A percentile compares a stretch with the other conserved stretches of the same genome.
These are phyloP conservation scores for Ambrosia hybrid DNA, from an alignment of 140 eudicot species.

Conservation along the genomic window DNA sequence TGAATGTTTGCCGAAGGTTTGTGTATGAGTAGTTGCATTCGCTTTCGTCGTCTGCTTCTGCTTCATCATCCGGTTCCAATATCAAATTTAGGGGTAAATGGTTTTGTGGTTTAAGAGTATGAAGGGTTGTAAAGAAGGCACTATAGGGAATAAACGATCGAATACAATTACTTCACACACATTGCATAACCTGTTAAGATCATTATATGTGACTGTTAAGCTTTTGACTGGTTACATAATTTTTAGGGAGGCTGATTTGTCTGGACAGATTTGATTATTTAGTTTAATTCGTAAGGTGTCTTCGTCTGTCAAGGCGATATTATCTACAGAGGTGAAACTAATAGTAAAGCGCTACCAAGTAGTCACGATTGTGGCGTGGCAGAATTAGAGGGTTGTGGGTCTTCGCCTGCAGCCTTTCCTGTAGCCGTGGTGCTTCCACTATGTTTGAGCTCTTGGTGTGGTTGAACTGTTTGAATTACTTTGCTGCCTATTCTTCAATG, in stretches of 20 bases:
- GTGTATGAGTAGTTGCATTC: constrained; percentile 49
- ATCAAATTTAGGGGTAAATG: constrained; percentile 76
- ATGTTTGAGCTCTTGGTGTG: no score
- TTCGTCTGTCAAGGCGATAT: constrained; percentile 60
- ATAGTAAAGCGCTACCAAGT: no score
- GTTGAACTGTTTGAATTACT: no score
- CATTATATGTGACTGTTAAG: constrained; percentile 74
- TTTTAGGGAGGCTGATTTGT: constrained; percentile 66
- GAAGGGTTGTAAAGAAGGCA: constrained; percentile 44
- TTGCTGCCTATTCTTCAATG: no score
- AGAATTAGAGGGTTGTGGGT: no score
- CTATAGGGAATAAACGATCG: constrained; percentile 48
- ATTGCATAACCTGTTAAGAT: constrained; percentile 70
- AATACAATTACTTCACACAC: constrained; percentile 52
- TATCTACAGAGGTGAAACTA: no score
- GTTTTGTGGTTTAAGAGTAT: constrained; percentile 78
- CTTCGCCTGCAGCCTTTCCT: no score
- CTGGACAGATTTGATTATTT: constrained; percentile 57
- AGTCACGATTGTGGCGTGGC: no score
- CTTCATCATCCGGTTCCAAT: constrained; percentile 43
- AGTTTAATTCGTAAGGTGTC: constrained; percentile 63
- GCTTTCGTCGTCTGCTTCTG: constrained; percentile 69
- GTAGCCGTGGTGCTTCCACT: no score
- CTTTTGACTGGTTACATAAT: constrained; percentile 85
- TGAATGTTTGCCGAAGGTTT: no score